Base-by-base conservation (phyloP, 257 asterid genomes). In the Gentiana macrophylla region DNA sequence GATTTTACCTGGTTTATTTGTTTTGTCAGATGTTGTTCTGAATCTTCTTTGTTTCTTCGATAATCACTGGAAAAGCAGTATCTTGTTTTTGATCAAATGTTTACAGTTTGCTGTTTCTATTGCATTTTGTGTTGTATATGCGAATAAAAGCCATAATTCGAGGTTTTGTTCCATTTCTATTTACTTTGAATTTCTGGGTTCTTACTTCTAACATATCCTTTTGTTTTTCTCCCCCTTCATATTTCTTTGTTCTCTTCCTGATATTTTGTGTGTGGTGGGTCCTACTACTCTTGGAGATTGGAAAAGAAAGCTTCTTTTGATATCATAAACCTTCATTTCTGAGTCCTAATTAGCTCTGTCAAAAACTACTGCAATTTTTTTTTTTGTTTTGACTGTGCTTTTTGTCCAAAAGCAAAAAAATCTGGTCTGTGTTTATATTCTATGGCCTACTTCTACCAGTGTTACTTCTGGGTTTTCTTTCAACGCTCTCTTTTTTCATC, bases 391-490 rank as follows among this genome's bases (percentile, higher is more conserved):
- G 66, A 54, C 56, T 69, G 55, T 24, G 24, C 4, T 44, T 64
- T 63, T 45, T 65, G 9, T 5, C 9, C 9, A 52, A 62, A 67
- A 55, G 53, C 61, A 51, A 71, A 36, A 49, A 71, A 76, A 74
- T 79, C 78, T 75, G 79, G 73, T 67, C 55, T 61, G 36, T 49
- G 4, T 43, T 56, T 56, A 56, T 58, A 74, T 89, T 74, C 82
- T 80, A 76, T 78, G 24, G 74, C 63, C 65, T 50, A 58, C 73
- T 62, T 73, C 43, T 9, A 35, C 57, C 57, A 12, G 61, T 15
- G 45, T 5, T 44, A 32, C 38, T 38, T 57, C 52, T 44, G 7
- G 5, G 36, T 10, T 32, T 11, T 7, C 32, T 57, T 24, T 4
- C 33, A 1, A 1, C 38, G 5, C n/a, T 24, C 41, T 41, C 45